phyloP scores from a whole-genome alignment of 306 rosid species.

The Boehmeria nivea region DNA sequence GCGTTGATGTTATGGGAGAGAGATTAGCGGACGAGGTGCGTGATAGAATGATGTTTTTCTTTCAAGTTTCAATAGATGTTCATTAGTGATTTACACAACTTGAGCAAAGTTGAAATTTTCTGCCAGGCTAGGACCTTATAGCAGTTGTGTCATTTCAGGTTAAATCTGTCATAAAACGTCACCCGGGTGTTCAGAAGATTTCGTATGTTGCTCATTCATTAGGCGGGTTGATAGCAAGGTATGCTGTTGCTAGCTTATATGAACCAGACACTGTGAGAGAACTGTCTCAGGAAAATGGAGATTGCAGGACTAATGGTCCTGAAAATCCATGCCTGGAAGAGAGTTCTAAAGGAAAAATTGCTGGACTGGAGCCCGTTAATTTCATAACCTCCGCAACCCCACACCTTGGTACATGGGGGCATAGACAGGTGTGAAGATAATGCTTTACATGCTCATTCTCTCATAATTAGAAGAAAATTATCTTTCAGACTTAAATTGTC shows the following conservation, averaged over 20 bases:
- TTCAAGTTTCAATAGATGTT: background rate
- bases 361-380: conserved; percentile 78
- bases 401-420: conserved; percentile 89
- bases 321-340: conserved; percentile 34
- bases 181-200: conserved; percentile 56
- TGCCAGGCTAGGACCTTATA: conserved; percentile 15
- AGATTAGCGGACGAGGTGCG: conserved; percentile 86
- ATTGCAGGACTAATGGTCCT: conserved; percentile 25
- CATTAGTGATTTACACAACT: background rate
- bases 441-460: background rate
- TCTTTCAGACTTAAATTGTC: background rate
- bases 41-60: background rate
- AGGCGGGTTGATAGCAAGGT: conserved; percentile 79
- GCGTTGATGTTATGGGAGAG: conserved; percentile 82
- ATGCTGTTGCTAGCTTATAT: conserved; percentile 69
- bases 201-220: conserved; percentile 75
- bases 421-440: conserved; percentile 53
- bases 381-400: conserved; percentile 83
- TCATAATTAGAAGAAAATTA: conserved; percentile 1
- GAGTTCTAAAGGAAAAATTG: conserved; percentile 45
- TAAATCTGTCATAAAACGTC: conserved; percentile 48
- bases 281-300: conserved; percentile 37
- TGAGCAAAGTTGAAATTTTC: conserved; percentile 9
- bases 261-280: conserved; percentile 35
- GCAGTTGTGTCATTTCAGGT: conserved; percentile 37